A percentile compares a stretch with the other conserved stretches of the same genome.
phyloP scores from a whole-genome alignment of 1,139 yeast species.

The Tardiomyces digboiensis region DNA sequence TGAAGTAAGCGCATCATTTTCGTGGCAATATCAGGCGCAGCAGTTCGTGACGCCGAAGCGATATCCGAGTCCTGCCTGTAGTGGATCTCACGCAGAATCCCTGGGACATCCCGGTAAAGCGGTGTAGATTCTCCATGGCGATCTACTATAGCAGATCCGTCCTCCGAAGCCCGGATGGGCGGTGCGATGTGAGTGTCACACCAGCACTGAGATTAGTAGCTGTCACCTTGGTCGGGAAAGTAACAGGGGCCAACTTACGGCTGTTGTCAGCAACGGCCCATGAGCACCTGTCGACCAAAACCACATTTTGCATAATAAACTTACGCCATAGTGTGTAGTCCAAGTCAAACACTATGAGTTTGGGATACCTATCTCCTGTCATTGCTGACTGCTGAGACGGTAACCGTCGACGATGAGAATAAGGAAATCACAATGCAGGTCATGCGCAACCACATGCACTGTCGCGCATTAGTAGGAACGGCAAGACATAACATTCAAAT shows the following conservation, averaged over 20 bases:
- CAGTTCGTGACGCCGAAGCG: conserved; percentile 62
- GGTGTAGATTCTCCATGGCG: conserved; percentile 38
- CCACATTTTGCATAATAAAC: conserved; percentile 30
- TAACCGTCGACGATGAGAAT: too few relatives aligned
- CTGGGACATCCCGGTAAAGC: conserved; percentile 53
- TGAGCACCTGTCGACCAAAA: conserved; percentile 9
- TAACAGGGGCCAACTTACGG: conserved; percentile 6
- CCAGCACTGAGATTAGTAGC: conserved; percentile 29
- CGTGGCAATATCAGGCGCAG: conserved; percentile 52
- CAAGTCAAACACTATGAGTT: conserved; percentile 60
- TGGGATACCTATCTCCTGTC: conserved; percentile 44
- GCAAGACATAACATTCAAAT: too few relatives aligned
- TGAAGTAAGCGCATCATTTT: conserved; percentile 41
- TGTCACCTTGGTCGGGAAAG: neutral
- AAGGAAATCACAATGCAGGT: too few relatives aligned
- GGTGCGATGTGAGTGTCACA: conserved; percentile 58
- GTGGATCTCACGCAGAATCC: conserved; percentile 38
- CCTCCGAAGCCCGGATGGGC: conserved; percentile 33
- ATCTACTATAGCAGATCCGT: conserved; percentile 31
- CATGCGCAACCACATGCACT: too few relatives aligned
- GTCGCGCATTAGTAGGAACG: too few relatives aligned
- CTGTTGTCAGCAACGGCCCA: conserved; percentile 4
- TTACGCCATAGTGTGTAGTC: conserved; percentile 72
- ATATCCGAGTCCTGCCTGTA: conserved; percentile 33
- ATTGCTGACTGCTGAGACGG: too few relatives aligned